These are phyloP conservation scores for Achaetomiella virescens DNA, from an alignment of 495 filamentous ascomycete genomes.

Conservation along the genomic window DNA sequence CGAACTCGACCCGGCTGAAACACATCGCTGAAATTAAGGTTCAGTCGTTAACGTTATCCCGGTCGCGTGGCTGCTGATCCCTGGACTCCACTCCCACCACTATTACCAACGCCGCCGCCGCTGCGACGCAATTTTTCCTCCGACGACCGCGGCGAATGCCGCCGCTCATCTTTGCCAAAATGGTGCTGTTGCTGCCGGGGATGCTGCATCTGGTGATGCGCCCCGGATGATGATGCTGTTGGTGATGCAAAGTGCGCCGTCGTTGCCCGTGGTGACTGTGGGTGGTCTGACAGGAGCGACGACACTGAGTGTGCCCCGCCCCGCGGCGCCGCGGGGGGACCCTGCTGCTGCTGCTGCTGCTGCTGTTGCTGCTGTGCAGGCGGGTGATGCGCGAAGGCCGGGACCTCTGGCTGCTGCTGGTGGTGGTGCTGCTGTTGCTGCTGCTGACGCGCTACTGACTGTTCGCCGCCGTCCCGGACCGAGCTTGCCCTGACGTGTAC, in stretches of 20 bases:
- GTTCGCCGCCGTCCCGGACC: constrained; percentile 14
- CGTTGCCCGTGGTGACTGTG: constrained; percentile 31
- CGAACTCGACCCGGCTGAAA: constrained; percentile 30
- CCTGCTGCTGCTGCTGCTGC: too few species aligned
- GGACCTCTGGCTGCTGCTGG: constrained; percentile 7
- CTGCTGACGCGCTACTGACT: constrained; percentile 11
- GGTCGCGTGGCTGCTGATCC: constrained; percentile 33
- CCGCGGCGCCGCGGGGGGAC: constrained; percentile 15
- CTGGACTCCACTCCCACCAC: constrained; percentile 21
- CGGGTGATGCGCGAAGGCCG: constrained; percentile 1
- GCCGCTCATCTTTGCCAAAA: constrained; percentile 19
- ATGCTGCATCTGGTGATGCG: constrained; percentile 8
- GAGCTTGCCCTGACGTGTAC: constrained; percentile 23
- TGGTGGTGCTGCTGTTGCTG: constrained; percentile 14
- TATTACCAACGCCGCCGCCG: constrained; percentile 26
- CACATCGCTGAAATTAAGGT: constrained; percentile 33
- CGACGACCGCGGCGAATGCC: constrained; percentile 20
- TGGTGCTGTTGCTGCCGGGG: constrained; percentile 8
- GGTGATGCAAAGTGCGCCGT: constrained; percentile 17
- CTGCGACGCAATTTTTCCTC: constrained; percentile 26
- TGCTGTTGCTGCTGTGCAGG: constrained; percentile 10
- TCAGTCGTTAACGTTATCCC: constrained; percentile 31
- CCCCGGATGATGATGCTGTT: constrained; percentile 25
- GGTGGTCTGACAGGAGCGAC: constrained; percentile 41
- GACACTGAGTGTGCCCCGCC: constrained; percentile 42